Evolutionary conservation across 768 basidiomycete species (phyloP), one percentile per base, ranked within the genome.

Genomic region (Suillus sp.): DNA sequence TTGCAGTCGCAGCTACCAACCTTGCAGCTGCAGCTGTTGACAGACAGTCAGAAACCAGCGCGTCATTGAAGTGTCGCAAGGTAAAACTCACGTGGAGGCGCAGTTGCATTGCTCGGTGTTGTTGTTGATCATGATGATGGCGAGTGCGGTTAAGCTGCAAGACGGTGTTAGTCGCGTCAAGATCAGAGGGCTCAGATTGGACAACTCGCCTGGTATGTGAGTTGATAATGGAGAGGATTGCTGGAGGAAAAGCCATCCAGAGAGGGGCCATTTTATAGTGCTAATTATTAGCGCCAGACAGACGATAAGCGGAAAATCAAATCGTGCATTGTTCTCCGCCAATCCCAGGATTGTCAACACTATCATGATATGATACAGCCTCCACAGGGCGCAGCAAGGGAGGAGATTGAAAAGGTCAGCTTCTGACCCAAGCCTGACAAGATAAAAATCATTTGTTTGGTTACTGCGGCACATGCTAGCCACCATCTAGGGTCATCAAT

Each of bases 21-120:
- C 20, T 18, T 30, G 63, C 63, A 64, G 38, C 4, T 37, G 63
- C 63, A 64, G 25, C 63, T 64, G n/a, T 50, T 48, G 47, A n/a
- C 32, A 7, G 32, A 34, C n/a, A 14, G 11, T 54, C 32, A 54
- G 6, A 35, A 55, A 22, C n/a, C 7, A 32, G 32, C 32, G 2
- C 10, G n/a, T 18, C 27, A 10, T 20, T 30, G 34, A 8, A 32
- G 10, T 13, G 34, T 25, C 4, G 25, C 20, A 25, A 22, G 38
- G 14, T 8, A 30, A 32, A 10, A 61, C 63, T 64, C 25, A 64
- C 63, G 50, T 27, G 18, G 63, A 9, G 59, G 20, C 22, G 27
- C 43, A 40, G 60, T 20, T 61, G 32, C 48, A 47, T 51, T 50
- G n/a, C 30, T 60, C 63, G 22, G 63, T 27, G 48, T 50, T 50